phyloP scores from a whole-genome alignment of 176 grass and related monocot genomes.

The Oryza brachyantha region DNA sequence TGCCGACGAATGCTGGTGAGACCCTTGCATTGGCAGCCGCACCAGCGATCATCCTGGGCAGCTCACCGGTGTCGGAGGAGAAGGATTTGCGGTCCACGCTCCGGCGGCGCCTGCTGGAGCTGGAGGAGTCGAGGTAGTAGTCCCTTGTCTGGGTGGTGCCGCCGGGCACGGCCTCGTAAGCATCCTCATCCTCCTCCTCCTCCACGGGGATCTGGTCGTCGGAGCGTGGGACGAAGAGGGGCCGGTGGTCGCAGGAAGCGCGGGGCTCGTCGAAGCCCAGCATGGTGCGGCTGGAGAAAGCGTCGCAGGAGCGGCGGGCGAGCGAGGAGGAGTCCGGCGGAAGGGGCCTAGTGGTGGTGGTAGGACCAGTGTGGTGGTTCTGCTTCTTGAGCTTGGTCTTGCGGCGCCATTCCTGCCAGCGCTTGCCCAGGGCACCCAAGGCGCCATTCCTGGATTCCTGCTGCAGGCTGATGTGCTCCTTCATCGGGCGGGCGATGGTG shows the following conservation, averaged over 20 bases:
- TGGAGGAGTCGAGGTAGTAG: constrained; percentile 83
- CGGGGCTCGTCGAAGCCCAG: constrained; percentile 47
- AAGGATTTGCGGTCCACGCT: constrained; percentile 70
- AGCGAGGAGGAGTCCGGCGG: constrained; percentile 29
- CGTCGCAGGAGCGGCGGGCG: constrained; percentile 41
- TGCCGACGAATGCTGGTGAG: constrained; percentile 39
- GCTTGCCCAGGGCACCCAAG: constrained; percentile 57
- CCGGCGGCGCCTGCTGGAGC: constrained; percentile 65
- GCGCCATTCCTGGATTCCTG: constrained; percentile 44
- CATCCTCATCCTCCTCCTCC: constrained; percentile 48
- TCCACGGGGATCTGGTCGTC: constrained; percentile 75
- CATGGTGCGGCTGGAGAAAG: constrained; percentile 45
- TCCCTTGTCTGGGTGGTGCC: constrained; percentile 73
- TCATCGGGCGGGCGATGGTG: constrained; percentile 36
- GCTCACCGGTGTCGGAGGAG: constrained; percentile 24
- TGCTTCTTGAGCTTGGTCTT: constrained; percentile 75
- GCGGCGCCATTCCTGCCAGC: constrained; percentile 74
- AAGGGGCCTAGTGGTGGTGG: constrained; percentile 18
- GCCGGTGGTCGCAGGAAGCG: constrained; percentile 55
- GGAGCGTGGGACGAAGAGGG: constrained; percentile 46
- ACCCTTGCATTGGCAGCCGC: constrained; percentile 70
- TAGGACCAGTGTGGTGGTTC: neutral
- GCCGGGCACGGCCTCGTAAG: constrained; percentile 37
- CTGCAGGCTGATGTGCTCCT: constrained; percentile 53
- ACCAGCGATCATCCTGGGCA: neutral